A percentile compares a stretch with the other conserved stretches of the same genome.
Evolutionary conservation across 768 basidiomycete genomes (phyloP).

Genomic region (Mycena sanguinolenta): DNA sequence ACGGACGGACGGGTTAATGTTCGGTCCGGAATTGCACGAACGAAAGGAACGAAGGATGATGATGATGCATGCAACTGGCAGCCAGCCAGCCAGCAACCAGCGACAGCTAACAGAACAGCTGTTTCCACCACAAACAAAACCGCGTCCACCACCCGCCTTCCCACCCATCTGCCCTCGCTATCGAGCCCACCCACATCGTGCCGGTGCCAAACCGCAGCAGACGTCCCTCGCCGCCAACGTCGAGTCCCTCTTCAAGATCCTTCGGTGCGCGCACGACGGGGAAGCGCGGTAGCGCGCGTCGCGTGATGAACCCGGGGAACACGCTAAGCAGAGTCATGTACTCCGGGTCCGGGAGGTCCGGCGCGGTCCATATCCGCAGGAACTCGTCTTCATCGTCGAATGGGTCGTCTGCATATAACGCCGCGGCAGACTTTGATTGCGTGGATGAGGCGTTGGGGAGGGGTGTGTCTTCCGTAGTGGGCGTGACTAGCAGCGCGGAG

Average conservation of each 20-base stretch:
- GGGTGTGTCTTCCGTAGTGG: conserved; percentile 17
- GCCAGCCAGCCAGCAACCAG: neutral
- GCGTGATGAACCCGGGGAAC: conserved; percentile 84
- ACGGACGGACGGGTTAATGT: conserved; percentile 22
- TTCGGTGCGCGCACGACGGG: conserved; percentile 49
- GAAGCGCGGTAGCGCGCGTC: conserved; percentile 81
- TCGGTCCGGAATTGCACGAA: neutral
- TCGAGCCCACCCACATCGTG: conserved; percentile 80
- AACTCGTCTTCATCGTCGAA: conserved; percentile 59
- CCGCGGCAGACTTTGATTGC: conserved; percentile 12
- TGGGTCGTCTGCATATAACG: conserved; percentile 38
- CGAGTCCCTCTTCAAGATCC: conserved; percentile 81
- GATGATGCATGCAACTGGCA: neutral
- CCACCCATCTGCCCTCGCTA: conserved; percentile 73
- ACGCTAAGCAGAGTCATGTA: conserved; percentile 73
- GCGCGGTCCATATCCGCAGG: conserved; percentile 85
- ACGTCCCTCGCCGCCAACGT: conserved; percentile 59
- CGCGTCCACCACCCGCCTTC: conserved; percentile 85
- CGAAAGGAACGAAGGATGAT: neutral
- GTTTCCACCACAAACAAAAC: conserved; percentile 84
- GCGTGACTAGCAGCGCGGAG: conserved; percentile 42
- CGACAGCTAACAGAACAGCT: conserved; percentile 74
- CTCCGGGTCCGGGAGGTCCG: conserved; percentile 85
- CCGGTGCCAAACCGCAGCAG: conserved; percentile 86
- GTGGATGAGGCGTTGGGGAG: neutral